A percentile compares a stretch with the other conserved stretches of the same genome.
Evolutionary conservation across 345 rosid genomes (phyloP).

Genomic region (Eucalyptus caleyi): DNA sequence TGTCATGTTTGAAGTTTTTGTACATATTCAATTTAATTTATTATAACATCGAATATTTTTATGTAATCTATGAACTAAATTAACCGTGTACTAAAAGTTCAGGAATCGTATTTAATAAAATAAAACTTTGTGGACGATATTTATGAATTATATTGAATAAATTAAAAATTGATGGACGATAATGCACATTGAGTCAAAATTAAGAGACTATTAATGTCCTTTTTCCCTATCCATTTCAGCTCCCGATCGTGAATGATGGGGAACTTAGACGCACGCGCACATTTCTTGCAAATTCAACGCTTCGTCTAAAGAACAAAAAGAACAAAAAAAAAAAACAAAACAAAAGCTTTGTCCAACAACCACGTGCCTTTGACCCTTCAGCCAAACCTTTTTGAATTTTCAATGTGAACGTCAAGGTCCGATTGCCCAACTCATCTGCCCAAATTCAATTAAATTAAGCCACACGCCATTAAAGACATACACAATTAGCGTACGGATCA

Average conservation of each 20-base stretch:
- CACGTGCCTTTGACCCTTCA: neutral
- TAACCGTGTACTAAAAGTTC: accelerated
- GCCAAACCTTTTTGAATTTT: neutral
- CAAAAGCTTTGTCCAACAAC: neutral
- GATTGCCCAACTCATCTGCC: neutral
- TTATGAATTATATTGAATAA: accelerated
- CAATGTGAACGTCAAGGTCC: neutral
- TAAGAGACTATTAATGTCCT: accelerated
- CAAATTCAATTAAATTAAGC: neutral
- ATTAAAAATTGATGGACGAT: accelerated
- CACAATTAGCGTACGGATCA: neutral
- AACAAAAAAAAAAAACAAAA: too few species aligned
- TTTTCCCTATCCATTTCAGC: neutral
- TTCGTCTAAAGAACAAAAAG: too few species aligned
- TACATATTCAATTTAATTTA: neutral
- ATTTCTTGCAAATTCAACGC: neutral
- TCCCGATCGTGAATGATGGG: neutral
- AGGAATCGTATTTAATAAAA: neutral
- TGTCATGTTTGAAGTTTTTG: too few species aligned
- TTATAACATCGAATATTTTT: accelerated
- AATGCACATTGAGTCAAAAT: neutral
- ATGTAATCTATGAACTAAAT: accelerated
- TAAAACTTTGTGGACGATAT: accelerated
- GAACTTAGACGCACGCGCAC: neutral
- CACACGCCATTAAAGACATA: neutral